Percentiles rank a stretch among this genome's conserved stretches.
Evolutionary conservation across 2,329 filamentous ascomycete genomes (phyloP).

Genomic region (Zasmidium cellare): DNA sequence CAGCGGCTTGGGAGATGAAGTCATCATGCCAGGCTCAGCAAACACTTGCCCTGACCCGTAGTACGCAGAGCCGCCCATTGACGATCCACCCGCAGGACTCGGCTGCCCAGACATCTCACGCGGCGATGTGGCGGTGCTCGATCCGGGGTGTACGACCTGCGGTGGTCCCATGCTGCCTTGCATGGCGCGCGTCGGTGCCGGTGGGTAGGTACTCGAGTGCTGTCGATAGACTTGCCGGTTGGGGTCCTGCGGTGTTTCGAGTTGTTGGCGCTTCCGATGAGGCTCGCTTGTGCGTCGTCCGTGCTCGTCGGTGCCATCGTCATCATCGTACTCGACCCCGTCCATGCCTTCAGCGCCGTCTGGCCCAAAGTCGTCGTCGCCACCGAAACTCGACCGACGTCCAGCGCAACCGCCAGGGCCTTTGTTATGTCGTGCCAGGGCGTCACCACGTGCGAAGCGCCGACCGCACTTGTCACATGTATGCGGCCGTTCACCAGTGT

Average conservation of each 20-base stretch:
- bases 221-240: slow-evolving; percentile 62
- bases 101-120: slow-evolving; percentile 38
- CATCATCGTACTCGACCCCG: slow-evolving; percentile 61
- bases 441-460: slow-evolving; percentile 93
- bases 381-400: slow-evolving; percentile 79
- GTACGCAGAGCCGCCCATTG: slow-evolving; percentile 23
- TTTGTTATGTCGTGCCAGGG: slow-evolving; percentile 90
- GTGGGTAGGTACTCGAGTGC: slow-evolving; percentile 74
- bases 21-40: slow-evolving; percentile 66
- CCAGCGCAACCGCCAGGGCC: slow-evolving; percentile 94
- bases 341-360: slow-evolving; percentile 59
- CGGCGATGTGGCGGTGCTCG: slow-evolving; percentile 35
- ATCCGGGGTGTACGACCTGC: slow-evolving; percentile 33
- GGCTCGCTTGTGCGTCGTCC: slow-evolving; percentile 69
- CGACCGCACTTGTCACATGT: slow-evolving; percentile 93
- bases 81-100: slow-evolving; percentile 25
- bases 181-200: slow-evolving; percentile 35
- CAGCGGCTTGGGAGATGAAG: slow-evolving; percentile 83
- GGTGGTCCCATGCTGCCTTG: slow-evolving; percentile 38
- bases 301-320: slow-evolving; percentile 56
- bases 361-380: slow-evolving; percentile 66
- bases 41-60: slow-evolving; percentile 59
- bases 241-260: slow-evolving; percentile 57
- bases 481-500: slow-evolving; percentile 94
- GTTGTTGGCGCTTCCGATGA: slow-evolving; percentile 71